Percentiles rank a stretch among this genome's conserved stretches.
phyloP scores from a whole-genome alignment of 192 early-diverging fungal species.

The Mycoemilia scoparia region DNA sequence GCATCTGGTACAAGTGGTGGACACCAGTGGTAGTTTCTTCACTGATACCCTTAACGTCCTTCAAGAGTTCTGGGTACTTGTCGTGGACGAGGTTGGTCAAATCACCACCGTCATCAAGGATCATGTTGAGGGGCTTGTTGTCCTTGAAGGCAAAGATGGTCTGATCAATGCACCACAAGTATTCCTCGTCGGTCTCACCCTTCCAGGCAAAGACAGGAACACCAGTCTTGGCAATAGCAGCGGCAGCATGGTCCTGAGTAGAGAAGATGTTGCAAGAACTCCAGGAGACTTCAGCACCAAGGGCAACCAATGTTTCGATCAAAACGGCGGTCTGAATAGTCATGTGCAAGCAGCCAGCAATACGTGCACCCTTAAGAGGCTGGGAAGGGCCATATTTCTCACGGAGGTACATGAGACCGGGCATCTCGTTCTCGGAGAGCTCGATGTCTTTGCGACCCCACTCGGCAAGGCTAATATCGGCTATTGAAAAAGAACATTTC shows the following conservation, averaged over 20 bases:
- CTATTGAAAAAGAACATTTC: conserved; percentile 34
- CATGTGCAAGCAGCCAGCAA: conserved; percentile 98
- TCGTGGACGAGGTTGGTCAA: conserved; percentile 92
- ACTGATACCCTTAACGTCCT: conserved; percentile 80
- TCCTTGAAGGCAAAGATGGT: conserved; percentile 81
- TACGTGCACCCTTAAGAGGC: conserved; percentile 86
- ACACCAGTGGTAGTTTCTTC: conserved; percentile 99
- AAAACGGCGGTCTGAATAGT: conserved; percentile 97
- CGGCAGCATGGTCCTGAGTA: conserved; percentile 97
- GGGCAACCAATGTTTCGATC: conserved; percentile 86
- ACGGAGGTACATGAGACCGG: conserved; percentile 89
- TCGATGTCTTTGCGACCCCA: conserved; percentile 96
- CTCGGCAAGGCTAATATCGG: conserved; percentile 83
- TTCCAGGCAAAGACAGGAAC: conserved; percentile 98
- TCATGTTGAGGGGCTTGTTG: conserved; percentile 90
- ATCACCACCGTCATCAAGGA: conserved; percentile 98
- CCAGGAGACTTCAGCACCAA: conserved; percentile 91
- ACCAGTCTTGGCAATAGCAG: conserved; percentile 89
- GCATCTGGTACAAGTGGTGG: conserved; percentile 98
- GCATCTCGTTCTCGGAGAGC: conserved; percentile 96
- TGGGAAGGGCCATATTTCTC: conserved; percentile 76
- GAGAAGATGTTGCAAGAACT: conserved; percentile 89
- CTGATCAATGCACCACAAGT: conserved; percentile 97
- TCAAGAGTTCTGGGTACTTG: conserved; percentile 77
- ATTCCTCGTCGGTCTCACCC: conserved; percentile 99